Evolutionary conservation across 2,329 filamentous ascomycete species (phyloP).

Genomic region (Epichloe aotearoae): DNA sequence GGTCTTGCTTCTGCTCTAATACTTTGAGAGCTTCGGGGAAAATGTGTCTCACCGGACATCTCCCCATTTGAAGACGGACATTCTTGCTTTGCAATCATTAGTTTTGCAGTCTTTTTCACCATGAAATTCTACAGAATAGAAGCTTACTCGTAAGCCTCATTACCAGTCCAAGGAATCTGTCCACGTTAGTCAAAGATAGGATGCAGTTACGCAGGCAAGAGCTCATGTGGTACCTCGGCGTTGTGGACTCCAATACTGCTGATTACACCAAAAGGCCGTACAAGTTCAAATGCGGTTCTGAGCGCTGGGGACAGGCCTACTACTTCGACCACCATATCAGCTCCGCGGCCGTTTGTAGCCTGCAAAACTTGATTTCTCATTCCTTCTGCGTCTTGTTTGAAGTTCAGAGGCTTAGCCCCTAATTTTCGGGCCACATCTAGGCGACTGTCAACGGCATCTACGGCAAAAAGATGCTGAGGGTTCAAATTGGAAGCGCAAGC

Average conservation of each 20-base stretch:
- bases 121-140: neutral
- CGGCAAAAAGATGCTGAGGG: slow-evolving; percentile 63
- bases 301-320: slow-evolving; percentile 58
- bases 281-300: slow-evolving; percentile 55
- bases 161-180: slow-evolving; percentile 53
- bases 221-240: slow-evolving; percentile 37
- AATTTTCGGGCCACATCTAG: slow-evolving; percentile 59
- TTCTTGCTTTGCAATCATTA: slow-evolving; percentile 43
- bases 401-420: slow-evolving; percentile 76
- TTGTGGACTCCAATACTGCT: slow-evolving; percentile 68
- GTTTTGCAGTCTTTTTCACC: slow-evolving; percentile 11
- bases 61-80: slow-evolving; percentile 59
- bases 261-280: slow-evolving; percentile 61
- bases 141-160: slow-evolving; percentile 44
- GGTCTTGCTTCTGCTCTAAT: slow-evolving; percentile 52
- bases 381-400: slow-evolving; percentile 45
- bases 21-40: slow-evolving; percentile 52
- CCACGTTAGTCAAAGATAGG: neutral
- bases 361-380: slow-evolving; percentile 59
- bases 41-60: slow-evolving; percentile 61
- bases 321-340: slow-evolving; percentile 73
- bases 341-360: slow-evolving; percentile 66
- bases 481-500: slow-evolving; percentile 63
- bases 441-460: slow-evolving; percentile 65
- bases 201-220: neutral